Evolutionary conservation across 768 basidiomycete genomes (phyloP).

Genomic region (Mycena alexandri): DNA sequence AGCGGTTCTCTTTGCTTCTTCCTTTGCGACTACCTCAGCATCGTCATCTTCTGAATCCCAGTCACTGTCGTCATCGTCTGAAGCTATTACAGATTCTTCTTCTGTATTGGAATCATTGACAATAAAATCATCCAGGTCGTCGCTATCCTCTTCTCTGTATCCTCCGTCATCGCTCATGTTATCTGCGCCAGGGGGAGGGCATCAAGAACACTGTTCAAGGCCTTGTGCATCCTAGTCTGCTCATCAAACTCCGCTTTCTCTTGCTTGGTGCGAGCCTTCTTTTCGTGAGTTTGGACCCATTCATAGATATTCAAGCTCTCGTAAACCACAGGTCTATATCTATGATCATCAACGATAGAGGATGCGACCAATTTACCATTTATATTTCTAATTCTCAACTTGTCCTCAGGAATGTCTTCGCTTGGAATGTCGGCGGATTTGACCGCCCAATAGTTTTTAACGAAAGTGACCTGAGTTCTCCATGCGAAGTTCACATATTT

Average conservation of each 20-base stretch:
- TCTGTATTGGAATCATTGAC: not conserved
- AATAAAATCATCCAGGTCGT: slow-evolving; percentile 1
- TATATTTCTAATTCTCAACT: not conserved
- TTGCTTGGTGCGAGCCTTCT: not conserved
- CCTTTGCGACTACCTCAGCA: not conserved
- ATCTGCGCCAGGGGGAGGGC: no score
- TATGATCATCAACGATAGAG: not conserved
- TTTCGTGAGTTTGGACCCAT: not conserved
- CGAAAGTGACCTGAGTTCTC: slow-evolving; percentile 37
- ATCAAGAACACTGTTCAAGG: no score
- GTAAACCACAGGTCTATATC: not conserved
- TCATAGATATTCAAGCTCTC: not conserved
- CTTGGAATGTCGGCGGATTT: not conserved
- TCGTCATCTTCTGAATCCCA: slow-evolving; percentile 4
- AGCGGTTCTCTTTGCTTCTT: not conserved
- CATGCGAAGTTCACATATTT: slow-evolving; percentile 47
- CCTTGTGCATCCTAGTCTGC: not conserved
- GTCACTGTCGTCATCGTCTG: not conserved
- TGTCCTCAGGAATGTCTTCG: not conserved
- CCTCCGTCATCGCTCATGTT: not conserved
- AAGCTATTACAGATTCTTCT: no score
- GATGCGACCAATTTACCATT: not conserved
- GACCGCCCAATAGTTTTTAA: not conserved
- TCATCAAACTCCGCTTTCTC: not conserved
- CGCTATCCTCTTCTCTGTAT: not conserved